A percentile compares a stretch with the other conserved stretches of the same genome.
phyloP scores from a whole-genome alignment of 2,329 filamentous ascomycete genomes.

The Zymoseptoria passerinii region DNA sequence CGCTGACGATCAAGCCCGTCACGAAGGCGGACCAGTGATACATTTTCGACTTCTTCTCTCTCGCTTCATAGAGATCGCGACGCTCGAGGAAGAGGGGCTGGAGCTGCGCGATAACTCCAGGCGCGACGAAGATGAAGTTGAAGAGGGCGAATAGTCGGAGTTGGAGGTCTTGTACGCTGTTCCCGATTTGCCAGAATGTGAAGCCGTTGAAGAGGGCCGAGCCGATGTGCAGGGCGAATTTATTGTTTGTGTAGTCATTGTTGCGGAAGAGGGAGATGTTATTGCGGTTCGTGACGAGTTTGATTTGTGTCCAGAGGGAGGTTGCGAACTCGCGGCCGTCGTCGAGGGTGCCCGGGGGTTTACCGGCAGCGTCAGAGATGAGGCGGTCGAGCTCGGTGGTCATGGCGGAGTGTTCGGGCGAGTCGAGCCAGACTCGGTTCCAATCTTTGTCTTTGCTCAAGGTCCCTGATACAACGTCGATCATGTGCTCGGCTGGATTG shows the following conservation, averaged over 20 bases:
- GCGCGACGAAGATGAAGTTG: conserved; percentile 28
- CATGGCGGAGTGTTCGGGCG: conserved; percentile 30
- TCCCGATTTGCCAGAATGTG: conserved; percentile 40
- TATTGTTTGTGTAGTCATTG: conserved; percentile 58
- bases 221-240: conserved; percentile 48
- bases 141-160: conserved; percentile 28
- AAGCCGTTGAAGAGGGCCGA: conserved; percentile 43
- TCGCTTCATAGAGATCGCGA: conserved; percentile 50
- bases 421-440: conserved; percentile 37
- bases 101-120: conserved; percentile 46
- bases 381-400: conserved; percentile 35
- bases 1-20: conserved; percentile 59
- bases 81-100: conserved; percentile 52
- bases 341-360: conserved; percentile 27
- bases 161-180: conserved; percentile 31
- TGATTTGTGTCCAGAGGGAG: conserved; percentile 34
- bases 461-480: conserved; percentile 38
- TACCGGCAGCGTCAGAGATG: conserved; percentile 28
- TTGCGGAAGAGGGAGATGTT: conserved; percentile 56
- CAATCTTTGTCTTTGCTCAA: conserved; percentile 36
- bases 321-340: conserved; percentile 39
- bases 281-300: conserved; percentile 37
- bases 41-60: conserved; percentile 55
- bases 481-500: conserved; percentile 48
- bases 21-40: conserved; percentile 70